Conservation (phyloP, 495 filamentous ascomycete species). For the Neurospora sublineolata region DNA sequence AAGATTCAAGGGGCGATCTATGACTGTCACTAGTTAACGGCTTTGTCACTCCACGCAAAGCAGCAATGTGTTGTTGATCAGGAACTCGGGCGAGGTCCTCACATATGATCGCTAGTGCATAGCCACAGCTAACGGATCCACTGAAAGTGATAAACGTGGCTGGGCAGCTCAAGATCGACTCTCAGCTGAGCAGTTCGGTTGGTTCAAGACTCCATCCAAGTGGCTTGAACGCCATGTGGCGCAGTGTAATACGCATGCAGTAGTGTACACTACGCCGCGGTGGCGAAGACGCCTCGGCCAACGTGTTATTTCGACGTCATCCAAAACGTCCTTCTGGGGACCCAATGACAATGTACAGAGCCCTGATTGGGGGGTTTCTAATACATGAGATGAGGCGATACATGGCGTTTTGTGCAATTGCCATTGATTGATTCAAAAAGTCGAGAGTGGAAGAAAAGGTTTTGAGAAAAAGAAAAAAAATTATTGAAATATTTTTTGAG, state of each 20-base stretch:
- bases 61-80: neutral
- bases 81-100: neutral
- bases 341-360: neutral
- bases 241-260: neutral
- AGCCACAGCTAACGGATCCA: neutral
- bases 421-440: neutral
- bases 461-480: too few relatives aligned
- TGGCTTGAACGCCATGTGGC: neutral
- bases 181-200: neutral
- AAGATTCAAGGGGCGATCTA: neutral
- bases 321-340: neutral
- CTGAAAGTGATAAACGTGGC: neutral
- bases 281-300: neutral
- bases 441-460: neutral
- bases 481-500: neutral
- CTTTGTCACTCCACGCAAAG: neutral
- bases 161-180: neutral
- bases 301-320: neutral
- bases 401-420: neutral
- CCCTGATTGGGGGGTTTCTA: neutral
- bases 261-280: neutral
- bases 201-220: neutral
- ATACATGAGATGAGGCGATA: neutral
- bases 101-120: neutral
- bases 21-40: conserved; percentile 20